phyloP scores from a whole-genome alignment of 116 monocot genomes.

The Zostera marina region DNA sequence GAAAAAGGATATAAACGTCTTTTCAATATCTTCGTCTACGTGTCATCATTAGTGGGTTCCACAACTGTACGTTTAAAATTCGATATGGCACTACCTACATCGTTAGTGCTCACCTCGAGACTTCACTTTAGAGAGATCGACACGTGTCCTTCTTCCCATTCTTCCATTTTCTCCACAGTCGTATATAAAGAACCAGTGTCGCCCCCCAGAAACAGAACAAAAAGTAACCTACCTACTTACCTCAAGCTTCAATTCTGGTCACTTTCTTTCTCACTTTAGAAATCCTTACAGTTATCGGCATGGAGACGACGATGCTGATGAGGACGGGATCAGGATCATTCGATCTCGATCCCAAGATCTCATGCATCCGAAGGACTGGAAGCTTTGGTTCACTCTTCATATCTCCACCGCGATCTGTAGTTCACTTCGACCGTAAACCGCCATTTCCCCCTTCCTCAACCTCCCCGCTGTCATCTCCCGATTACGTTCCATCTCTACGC shows the following conservation, averaged over 20 bases:
- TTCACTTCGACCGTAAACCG: background rate
- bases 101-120: too few species aligned
- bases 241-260: too few species aligned
- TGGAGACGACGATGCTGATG: slow-evolving; percentile 13
- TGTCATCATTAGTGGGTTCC: too few species aligned
- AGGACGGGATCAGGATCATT: slow-evolving; percentile 12
- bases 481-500: background rate
- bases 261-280: background rate
- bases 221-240: background rate
- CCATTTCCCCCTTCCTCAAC: background rate
- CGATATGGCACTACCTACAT: slow-evolving; percentile 4
- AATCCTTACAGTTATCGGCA: background rate
- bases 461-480: too few species aligned
- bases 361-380: background rate
- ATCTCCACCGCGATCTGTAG: background rate
- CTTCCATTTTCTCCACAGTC: too few species aligned
- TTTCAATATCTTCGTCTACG: too few species aligned
- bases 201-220: background rate
- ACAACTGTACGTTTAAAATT: too few species aligned
- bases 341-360: background rate
- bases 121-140: too few species aligned
- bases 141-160: background rate
- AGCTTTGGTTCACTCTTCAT: background rate
- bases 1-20: too few species aligned
- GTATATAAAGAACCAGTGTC: background rate